These are phyloP conservation scores for Pestalotiopsis sp. DNA, from an alignment of 2,329 filamentous ascomycete species.

Conservation along the genomic window DNA sequence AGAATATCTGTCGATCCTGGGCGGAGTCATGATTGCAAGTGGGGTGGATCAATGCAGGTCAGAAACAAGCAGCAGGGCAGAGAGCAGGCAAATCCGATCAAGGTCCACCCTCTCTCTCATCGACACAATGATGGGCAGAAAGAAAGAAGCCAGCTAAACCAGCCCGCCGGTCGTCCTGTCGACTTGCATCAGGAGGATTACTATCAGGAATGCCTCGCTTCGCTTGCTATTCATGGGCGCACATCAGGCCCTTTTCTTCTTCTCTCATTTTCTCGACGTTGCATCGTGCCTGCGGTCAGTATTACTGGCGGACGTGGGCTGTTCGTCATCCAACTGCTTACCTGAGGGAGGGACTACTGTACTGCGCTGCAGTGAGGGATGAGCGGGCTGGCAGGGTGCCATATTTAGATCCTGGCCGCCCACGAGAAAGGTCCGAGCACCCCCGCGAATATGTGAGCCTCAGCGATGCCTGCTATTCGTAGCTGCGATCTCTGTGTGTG, in stretches of 20 bases:
- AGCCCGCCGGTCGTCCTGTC: background rate
- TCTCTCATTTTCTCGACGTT: background rate
- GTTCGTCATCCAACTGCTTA: background rate
- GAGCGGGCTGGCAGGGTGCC: background rate
- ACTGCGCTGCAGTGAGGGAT: background rate
- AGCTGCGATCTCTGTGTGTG: background rate
- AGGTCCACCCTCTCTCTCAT: background rate
- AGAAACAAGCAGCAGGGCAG: background rate
- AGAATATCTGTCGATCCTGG: background rate
- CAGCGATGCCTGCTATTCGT: background rate
- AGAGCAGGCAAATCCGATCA: background rate
- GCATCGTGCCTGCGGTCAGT: background rate
- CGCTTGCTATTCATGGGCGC: too few relatives aligned
- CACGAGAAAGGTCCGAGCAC: constrained; percentile 10
- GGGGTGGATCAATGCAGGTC: background rate
- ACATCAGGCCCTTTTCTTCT: too few relatives aligned
- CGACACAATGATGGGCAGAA: background rate
- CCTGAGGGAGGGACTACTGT: background rate
- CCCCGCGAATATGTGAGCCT: background rate
- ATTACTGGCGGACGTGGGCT: background rate
- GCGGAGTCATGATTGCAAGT: background rate
- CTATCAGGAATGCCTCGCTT: too few relatives aligned
- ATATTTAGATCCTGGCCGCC: constrained; percentile 10
- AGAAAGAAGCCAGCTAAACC: background rate
- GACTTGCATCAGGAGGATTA: background rate